Evolutionary conservation across 305 asterid species (phyloP), one percentile per base, ranked within the genome.

Genomic region (Solanum hybrid): DNA sequence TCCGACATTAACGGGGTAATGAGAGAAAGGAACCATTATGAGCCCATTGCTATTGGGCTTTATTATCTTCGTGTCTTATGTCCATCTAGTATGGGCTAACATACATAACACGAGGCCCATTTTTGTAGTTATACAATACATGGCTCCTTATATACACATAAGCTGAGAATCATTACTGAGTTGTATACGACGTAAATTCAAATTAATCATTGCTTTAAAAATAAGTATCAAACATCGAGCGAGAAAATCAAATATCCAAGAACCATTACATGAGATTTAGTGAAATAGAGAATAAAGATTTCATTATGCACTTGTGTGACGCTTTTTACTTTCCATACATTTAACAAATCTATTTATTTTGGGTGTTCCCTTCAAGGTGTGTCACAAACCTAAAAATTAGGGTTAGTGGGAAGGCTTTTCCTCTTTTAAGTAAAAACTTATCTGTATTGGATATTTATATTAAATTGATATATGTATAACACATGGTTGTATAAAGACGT

Each of bases 361-460:
- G 89, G 89, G 12, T 66, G 89, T 66, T 86, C 92, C 90, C 92
- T 79, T 69, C 77, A 90, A 85, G 91, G 91, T 46, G 92, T 79
- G 76, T 79, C 88, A 91, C 38, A 85, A 73, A 78, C 69, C 79
- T 66, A 13, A 77, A 89, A 86, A 85, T 34, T 85, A 46, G 46
- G 85, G 27, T 64, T 85, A 87, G 51, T 72, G 79, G 64, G 35
- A 38, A 42, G 27, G 9, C 72, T 42, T 42, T 81, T 8, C 24
- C 4, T 7, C 8, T 40, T 35, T 26, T 37, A 1, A 13, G 64
- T 7, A 26, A 81, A 81, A 77, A 36, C 3, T 78, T 35, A 35
- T 22, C 0, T 4, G 5, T 10, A 22, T 20, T 20, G 29, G 6
- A 5, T 77, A 34, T 77, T 22, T 20, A 35, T 1, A 10, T 78